Percentiles rank a stretch among this genome's conserved stretches.
Evolutionary conservation across 176 grass and related monocot genomes (phyloP).

Genomic region (Guadua angustifolia): DNA sequence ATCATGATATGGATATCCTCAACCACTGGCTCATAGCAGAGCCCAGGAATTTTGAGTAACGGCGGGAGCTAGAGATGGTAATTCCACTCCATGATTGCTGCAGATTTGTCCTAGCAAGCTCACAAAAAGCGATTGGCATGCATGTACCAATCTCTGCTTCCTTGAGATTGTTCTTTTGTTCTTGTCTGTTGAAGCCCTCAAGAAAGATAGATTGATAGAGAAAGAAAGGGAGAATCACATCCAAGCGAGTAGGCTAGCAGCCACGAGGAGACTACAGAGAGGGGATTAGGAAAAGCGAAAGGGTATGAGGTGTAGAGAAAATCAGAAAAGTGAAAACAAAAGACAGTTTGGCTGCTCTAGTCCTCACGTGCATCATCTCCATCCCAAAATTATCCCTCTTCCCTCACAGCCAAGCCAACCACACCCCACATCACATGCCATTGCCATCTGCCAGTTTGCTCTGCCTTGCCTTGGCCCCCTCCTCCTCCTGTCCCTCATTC

Average conservation of each 20-base stretch:
- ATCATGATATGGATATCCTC: no score
- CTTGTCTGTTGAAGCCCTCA: neutral
- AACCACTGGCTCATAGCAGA: no score
- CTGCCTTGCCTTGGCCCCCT: neutral
- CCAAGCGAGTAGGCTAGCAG: neutral
- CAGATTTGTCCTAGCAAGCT: slow-evolving; percentile 21
- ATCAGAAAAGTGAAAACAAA: neutral
- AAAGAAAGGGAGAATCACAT: neutral
- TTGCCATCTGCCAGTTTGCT: neutral
- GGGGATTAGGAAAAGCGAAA: slow-evolving; percentile 4
- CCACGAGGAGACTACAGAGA: slow-evolving; percentile 7
- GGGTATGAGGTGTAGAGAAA: neutral
- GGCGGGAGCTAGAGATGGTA: no score
- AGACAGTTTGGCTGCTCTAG: slow-evolving; percentile 36
- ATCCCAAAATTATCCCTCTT: neutral
- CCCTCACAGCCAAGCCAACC: slow-evolving; percentile 12
- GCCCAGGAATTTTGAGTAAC: neutral
- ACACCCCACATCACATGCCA: slow-evolving; percentile 39
- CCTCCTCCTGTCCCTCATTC: neutral
- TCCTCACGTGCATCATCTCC: slow-evolving; percentile 52
- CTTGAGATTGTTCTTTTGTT: slow-evolving; percentile 1
- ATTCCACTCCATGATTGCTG: neutral
- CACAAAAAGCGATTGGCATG: neutral
- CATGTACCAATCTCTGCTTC: neutral
- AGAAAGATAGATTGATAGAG: neutral